phyloP scores from a whole-genome alignment of 2,329 filamentous ascomycete species.

The Teratosphaeriaceae sp. region DNA sequence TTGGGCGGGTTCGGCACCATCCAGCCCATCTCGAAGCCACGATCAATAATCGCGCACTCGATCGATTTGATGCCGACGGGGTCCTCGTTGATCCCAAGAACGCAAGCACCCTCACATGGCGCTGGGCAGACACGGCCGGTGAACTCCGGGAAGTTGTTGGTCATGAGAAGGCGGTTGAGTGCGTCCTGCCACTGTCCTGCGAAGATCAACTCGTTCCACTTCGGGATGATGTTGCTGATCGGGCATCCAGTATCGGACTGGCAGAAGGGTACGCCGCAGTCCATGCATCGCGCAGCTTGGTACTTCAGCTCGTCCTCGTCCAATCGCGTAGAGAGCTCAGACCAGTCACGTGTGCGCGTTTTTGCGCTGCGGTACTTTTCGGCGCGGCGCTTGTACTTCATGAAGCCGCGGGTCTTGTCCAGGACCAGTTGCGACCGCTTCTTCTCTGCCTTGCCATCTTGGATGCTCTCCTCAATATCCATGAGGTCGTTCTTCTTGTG shows the following conservation, averaged over 20 bases:
- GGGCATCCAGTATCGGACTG: slow-evolving; percentile 94
- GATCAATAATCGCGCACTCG: slow-evolving; percentile 95
- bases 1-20: slow-evolving; percentile 78
- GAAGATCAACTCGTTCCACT: slow-evolving; percentile 78
- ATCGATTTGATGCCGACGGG: slow-evolving; percentile 98
- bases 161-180: slow-evolving; percentile 85
- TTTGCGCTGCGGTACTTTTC: slow-evolving; percentile 88
- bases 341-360: slow-evolving; percentile 86
- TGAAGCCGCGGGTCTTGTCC: slow-evolving; percentile 97
- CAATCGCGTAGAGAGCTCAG: slow-evolving; percentile 77
- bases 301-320: slow-evolving; percentile 96
- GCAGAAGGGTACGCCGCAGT: slow-evolving; percentile 97
- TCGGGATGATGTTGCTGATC: slow-evolving; percentile 95
- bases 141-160: slow-evolving; percentile 98
- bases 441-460: slow-evolving; percentile 79
- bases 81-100: slow-evolving; percentile 93
- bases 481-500: slow-evolving; percentile 62
- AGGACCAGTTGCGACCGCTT: slow-evolving; percentile 82
- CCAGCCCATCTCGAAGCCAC: slow-evolving; percentile 97
- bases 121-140: slow-evolving; percentile 95
- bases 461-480: slow-evolving; percentile 88
- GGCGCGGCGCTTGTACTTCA: slow-evolving; percentile 87
- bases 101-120: slow-evolving; percentile 92
- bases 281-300: slow-evolving; percentile 95
- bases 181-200: slow-evolving; percentile 82